These are phyloP conservation scores for Colletotrichum chrysophilum DNA, from an alignment of 2,329 filamentous ascomycete species.

Conservation along the genomic window DNA sequence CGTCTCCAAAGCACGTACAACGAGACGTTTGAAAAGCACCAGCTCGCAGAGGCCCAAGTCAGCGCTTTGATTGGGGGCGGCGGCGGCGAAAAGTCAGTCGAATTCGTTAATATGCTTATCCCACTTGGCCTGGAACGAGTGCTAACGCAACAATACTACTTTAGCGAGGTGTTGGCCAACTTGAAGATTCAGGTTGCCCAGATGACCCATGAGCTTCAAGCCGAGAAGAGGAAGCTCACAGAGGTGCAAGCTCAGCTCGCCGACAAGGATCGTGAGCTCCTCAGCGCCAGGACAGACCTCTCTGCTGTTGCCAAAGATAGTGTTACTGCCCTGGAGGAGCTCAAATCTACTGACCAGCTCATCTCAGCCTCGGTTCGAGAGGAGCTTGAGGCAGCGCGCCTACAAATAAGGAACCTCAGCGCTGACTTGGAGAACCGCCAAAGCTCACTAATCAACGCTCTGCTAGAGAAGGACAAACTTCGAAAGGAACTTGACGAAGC, in stretches of 20 bases:
- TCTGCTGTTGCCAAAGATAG: slow-evolving; percentile 60
- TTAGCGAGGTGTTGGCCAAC: slow-evolving; percentile 57
- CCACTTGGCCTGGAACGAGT: slow-evolving; percentile 29
- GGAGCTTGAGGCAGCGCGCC: slow-evolving; percentile 62
- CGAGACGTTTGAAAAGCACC: slow-evolving; percentile 63
- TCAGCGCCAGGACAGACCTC: slow-evolving; percentile 58
- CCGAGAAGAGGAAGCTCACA: slow-evolving; percentile 33
- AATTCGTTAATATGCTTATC: slow-evolving; percentile 23
- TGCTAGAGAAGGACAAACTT: slow-evolving; percentile 66
- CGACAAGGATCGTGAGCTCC: slow-evolving; percentile 60
- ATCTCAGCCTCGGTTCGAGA: slow-evolving; percentile 62
- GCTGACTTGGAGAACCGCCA: slow-evolving; percentile 63
- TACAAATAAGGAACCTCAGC: slow-evolving; percentile 52
- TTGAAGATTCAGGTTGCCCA: slow-evolving; percentile 55
- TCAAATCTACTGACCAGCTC: slow-evolving; percentile 64
- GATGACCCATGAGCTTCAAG: slow-evolving; percentile 43
- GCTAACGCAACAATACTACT: slow-evolving; percentile 53
- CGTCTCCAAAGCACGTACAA: slow-evolving; percentile 60
- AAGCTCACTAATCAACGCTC: slow-evolving; percentile 63
- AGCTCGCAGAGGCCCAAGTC: slow-evolving; percentile 62
- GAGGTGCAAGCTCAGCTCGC: slow-evolving; percentile 54
- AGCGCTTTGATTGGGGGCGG: slow-evolving; percentile 55
- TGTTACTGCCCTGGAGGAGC: slow-evolving; percentile 58
- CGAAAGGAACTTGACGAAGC: slow-evolving; percentile 57
- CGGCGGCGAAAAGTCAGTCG: slow-evolving; percentile 58